Conservation (phyloP, 179 eudicot species). For the Pouteria campechiana region DNA sequence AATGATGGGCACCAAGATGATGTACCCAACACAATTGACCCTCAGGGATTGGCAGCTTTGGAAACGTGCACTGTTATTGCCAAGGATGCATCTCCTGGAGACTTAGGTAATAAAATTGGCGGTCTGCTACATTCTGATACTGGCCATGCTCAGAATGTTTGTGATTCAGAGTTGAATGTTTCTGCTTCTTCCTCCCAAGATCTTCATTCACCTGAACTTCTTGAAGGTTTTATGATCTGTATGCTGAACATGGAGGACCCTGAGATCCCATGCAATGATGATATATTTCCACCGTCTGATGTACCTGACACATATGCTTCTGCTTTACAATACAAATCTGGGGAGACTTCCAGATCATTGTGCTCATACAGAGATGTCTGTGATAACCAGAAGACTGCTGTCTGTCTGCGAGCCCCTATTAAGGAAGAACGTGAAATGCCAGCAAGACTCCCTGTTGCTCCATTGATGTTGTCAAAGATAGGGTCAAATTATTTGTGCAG, state of each 20-base stretch:
- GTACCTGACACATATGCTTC: slow-evolving; percentile 16
- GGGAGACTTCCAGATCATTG: no score
- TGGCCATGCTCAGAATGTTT: slow-evolving; percentile 9
- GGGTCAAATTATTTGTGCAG: slow-evolving; percentile 9
- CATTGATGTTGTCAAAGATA: slow-evolving; percentile 11
- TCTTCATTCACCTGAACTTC: slow-evolving; percentile 9
- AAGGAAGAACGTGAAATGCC: no score
- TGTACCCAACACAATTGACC: slow-evolving; percentile 8
- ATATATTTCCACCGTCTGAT: slow-evolving; percentile 42
- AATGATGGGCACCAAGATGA: slow-evolving; percentile 6
- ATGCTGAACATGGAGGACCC: slow-evolving; percentile 38
- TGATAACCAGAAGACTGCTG: no score
- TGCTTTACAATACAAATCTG: no score
- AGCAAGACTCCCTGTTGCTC: no score
- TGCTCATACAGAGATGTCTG: no score
- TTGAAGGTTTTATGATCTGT: slow-evolving; percentile 12
- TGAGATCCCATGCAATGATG: slow-evolving; percentile 57
- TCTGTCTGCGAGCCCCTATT: no score
- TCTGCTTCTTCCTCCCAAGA: slow-evolving; percentile 9
- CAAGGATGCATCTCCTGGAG: slow-evolving; percentile 4
- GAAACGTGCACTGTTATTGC: slow-evolving; percentile 1
- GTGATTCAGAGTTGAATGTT: slow-evolving; percentile 2
- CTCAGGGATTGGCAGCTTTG: slow-evolving; percentile 2
- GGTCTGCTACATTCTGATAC: slow-evolving; percentile 1
- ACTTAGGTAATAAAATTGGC: slow-evolving; percentile 3